phyloP scores from a whole-genome alignment of 2,329 filamentous ascomycete genomes.

The Aspergillus neotritici region DNA sequence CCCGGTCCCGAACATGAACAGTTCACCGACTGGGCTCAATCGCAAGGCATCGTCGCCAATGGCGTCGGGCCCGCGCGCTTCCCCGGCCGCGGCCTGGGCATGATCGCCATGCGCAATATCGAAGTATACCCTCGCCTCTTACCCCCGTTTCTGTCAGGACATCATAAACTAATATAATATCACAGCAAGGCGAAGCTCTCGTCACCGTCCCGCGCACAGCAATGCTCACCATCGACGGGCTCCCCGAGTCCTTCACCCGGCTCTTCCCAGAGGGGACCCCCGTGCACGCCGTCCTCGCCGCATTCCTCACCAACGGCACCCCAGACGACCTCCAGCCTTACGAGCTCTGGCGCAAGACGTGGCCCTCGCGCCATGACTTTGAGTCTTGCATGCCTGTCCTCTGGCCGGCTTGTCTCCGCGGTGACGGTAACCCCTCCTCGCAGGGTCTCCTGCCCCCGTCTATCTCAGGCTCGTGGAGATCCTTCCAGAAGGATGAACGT shows the following conservation, averaged over 20 bases:
- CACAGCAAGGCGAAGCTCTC: constrained; percentile 54
- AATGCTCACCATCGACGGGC: constrained; percentile 60
- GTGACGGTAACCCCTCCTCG: constrained; percentile 21
- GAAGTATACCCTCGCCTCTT: constrained; percentile 45
- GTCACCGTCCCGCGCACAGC: constrained; percentile 59
- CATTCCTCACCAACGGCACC: constrained; percentile 53
- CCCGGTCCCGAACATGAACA: constrained; percentile 39
- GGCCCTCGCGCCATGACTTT: constrained; percentile 61
- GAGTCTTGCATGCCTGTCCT: constrained; percentile 52
- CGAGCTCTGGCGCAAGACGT: constrained; percentile 58
- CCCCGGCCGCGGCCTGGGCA: constrained; percentile 68
- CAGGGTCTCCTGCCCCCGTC: constrained; percentile 29
- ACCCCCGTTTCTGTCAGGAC: neutral
- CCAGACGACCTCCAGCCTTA: constrained; percentile 45
- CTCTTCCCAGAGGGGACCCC: constrained; percentile 52
- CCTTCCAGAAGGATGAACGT: constrained; percentile 19
- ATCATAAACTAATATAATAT: constrained; percentile 1
- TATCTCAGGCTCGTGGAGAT: constrained; percentile 35
- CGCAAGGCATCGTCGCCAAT: constrained; percentile 60
- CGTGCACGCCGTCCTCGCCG: constrained; percentile 68
- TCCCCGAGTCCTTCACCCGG: constrained; percentile 50
- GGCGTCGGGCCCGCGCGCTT: constrained; percentile 63
- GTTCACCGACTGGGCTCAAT: constrained; percentile 64
- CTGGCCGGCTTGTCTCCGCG: constrained; percentile 43
- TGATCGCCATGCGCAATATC: constrained; percentile 63